These are phyloP conservation scores for Psilocybe sp. DNA, from an alignment of 768 basidiomycete species.

Conservation along the genomic window DNA sequence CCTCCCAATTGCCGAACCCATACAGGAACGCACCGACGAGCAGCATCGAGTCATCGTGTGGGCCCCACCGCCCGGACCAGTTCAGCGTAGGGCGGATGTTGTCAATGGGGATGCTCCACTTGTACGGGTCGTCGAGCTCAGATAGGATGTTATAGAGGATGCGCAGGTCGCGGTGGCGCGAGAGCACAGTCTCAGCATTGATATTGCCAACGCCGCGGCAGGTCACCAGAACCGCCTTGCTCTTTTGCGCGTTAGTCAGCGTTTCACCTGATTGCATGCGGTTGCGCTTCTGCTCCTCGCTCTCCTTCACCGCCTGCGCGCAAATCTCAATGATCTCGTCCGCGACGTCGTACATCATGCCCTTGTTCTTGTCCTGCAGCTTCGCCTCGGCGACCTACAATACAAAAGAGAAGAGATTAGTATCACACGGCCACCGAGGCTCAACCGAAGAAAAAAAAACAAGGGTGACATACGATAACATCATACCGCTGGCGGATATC, in stretches of 20 bases:
- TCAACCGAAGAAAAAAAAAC: not conserved
- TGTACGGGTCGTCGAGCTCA: conserved; percentile 68
- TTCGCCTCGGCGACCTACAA: conserved; percentile 82
- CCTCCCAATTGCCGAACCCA: conserved; percentile 97
- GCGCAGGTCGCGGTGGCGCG: conserved; percentile 83
- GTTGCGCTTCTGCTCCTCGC: conserved; percentile 75
- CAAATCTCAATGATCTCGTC: conserved; percentile 93
- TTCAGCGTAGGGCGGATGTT: conserved; percentile 92
- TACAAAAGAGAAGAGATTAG: conserved; percentile 1
- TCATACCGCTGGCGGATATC: conserved; percentile 95
- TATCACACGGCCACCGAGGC: conserved; percentile 2
- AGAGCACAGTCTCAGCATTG: conserved; percentile 96
- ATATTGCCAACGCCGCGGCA: conserved; percentile 89
- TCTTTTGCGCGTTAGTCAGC: conserved; percentile 89
- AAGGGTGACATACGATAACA: conserved; percentile 66
- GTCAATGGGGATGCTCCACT: conserved; percentile 88
- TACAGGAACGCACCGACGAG: conserved; percentile 91
- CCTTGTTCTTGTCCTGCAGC: conserved; percentile 90
- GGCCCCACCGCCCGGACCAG: conserved; percentile 95
- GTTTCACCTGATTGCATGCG: conserved; percentile 83
- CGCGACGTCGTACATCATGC: conserved; percentile 85
- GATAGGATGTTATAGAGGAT: conserved; percentile 82
- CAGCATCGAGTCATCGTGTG: conserved; percentile 90
- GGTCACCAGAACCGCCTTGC: conserved; percentile 93
- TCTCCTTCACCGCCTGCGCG: conserved; percentile 77